These are phyloP conservation scores for Populus tomentosa DNA, from an alignment of 441 rosid genomes.

Conservation along the genomic window DNA sequence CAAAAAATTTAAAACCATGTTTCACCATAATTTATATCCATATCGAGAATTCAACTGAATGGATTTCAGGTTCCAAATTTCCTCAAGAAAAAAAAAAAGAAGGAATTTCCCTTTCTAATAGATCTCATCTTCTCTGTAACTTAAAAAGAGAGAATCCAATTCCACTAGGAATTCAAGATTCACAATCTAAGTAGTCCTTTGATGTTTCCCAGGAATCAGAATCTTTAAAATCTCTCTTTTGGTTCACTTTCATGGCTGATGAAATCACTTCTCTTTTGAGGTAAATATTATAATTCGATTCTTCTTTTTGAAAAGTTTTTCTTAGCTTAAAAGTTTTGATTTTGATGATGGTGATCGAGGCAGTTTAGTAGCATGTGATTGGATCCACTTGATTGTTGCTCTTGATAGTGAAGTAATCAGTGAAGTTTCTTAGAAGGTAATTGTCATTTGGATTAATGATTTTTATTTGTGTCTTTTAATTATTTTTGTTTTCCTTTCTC, in stretches of 20 bases:
- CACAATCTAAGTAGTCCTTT: not conserved
- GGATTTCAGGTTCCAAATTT: not conserved
- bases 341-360: slow-evolving; percentile 11
- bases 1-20: not conserved
- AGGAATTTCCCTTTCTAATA: not conserved
- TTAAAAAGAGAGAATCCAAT: not conserved
- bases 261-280: slow-evolving; percentile 19
- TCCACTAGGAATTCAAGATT: not conserved
- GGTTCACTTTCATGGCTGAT: slow-evolving; percentile 23
- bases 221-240: not conserved
- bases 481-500: not conserved
- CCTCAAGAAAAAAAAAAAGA: not conserved
- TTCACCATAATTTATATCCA: not conserved
- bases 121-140: not conserved
- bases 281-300: slow-evolving; percentile 23
- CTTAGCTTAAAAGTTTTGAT: not conserved
- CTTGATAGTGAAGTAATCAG: slow-evolving; percentile 11
- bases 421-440: slow-evolving; percentile 26
- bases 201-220: slow-evolving; percentile 2
- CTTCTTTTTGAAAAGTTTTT: not conserved
- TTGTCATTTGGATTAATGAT: not conserved
- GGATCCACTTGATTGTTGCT: slow-evolving; percentile 31
- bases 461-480: not conserved
- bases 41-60: not conserved
- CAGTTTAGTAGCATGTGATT: slow-evolving; percentile 20